A percentile compares a stretch with the other conserved stretches of the same genome.
These are phyloP conservation scores for Globisporangium recalcitrans DNA, from an alignment of 352 stramenopile species.

Conservation along the genomic window DNA sequence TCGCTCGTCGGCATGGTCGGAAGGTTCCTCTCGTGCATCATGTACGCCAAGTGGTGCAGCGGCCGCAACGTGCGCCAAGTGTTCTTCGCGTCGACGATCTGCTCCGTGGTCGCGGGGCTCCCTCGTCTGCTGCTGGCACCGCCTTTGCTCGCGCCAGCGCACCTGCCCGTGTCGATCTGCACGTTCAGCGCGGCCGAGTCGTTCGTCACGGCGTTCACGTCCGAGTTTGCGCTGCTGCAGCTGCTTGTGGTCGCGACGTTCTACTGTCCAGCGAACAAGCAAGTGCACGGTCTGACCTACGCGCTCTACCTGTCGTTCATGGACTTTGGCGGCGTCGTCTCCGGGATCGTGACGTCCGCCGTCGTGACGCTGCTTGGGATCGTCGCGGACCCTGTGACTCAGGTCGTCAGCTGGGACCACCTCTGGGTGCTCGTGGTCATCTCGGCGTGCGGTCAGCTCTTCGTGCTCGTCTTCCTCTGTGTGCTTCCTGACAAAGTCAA, in stretches of 20 bases:
- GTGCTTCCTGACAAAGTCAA: slow-evolving; percentile 65
- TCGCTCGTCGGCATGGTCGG: slow-evolving; percentile 61
- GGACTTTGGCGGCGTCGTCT: slow-evolving; percentile 79
- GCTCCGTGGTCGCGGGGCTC: slow-evolving; percentile 52
- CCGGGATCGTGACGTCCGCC: slow-evolving; percentile 49
- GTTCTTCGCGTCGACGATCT: slow-evolving; percentile 73
- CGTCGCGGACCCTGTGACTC: slow-evolving; percentile 42
- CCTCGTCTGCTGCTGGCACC: slow-evolving; percentile 61
- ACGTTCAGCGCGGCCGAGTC: slow-evolving; percentile 60
- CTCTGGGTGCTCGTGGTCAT: slow-evolving; percentile 63
- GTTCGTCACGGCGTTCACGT: slow-evolving; percentile 73
- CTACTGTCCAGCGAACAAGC: slow-evolving; percentile 53
- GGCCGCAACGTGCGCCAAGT: slow-evolving; percentile 62
- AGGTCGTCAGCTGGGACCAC: slow-evolving; percentile 52
- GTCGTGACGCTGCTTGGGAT: slow-evolving; percentile 59
- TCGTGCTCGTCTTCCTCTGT: slow-evolving; percentile 64
- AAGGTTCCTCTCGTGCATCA: slow-evolving; percentile 63
- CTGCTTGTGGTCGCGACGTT: slow-evolving; percentile 79
- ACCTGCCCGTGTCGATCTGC: slow-evolving; percentile 61
- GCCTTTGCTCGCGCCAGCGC: slow-evolving; percentile 22
- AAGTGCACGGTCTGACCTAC: slow-evolving; percentile 73
- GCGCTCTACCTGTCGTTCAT: slow-evolving; percentile 81
- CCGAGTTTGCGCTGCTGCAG: slow-evolving; percentile 77
- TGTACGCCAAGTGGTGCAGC: slow-evolving; percentile 67
- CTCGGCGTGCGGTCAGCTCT: slow-evolving; percentile 47